Evolutionary conservation across 2,329 filamentous ascomycete genomes (phyloP), one percentile per base, ranked within the genome.

Genomic region (Mollisiaceae sp.): DNA sequence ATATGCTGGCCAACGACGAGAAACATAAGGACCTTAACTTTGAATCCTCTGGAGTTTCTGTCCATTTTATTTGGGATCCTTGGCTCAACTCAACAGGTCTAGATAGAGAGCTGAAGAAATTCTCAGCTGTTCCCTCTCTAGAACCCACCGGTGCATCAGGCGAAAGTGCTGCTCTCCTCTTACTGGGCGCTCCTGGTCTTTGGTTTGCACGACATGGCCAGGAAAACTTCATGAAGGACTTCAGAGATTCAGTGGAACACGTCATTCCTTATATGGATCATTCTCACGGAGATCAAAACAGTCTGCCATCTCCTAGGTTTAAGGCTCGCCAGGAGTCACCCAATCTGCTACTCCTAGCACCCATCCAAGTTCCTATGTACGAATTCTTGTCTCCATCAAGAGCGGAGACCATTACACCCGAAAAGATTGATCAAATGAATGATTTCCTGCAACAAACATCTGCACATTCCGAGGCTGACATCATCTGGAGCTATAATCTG

Each of bases 31-130:
- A 85, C 73, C 73, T 84, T 8, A 75, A 77, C 4, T 81, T 84
- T 63, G 75, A 77, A 6, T 78, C 79, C 1, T 77, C 78, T 15
- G 79, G 79, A n/a, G 78, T 85, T 2, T 79, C 73, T 35, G 70
- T 89, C 32, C 78, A 84, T 56, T 89, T 88, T 67, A 74, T 88
- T 12, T 90, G 86, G 86, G 87, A 90, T 74, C 87, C 88, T 0
- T 88, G 80, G 76, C 78, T 89, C 27, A 85, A 89, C 73, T 80
- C 82, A 35, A 80, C 82, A 0, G 70, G 71, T 9, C 71, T 84
- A 35, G 72, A 78, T 27, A 71, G 76, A 15, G 79, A 83, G 57
- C 70, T 87, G 50, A 71, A 75, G 35, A 71, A 72, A 1, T 82
- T 80, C 67, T 74, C 71, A 36, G 67, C 72, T 55, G 71, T 67